phyloP scores from a whole-genome alignment of 352 stramenopile genomes.

The Pythium oligandrum region DNA sequence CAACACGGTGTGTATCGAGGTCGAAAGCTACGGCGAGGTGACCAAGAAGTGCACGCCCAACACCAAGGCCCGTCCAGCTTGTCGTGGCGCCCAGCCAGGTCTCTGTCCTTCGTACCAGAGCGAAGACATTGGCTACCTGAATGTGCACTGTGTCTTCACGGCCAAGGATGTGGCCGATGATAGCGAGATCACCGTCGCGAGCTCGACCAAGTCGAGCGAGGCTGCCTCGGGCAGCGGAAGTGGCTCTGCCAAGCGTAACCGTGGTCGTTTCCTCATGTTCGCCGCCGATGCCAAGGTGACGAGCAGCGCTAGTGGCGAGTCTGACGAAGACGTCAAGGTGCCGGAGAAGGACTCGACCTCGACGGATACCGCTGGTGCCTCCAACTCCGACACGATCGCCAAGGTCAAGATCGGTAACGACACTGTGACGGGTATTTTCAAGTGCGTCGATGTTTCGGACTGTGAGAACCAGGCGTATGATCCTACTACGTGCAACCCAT shows the following conservation, averaged over 20 bases:
- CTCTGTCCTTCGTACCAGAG: slow-evolving; percentile 80
- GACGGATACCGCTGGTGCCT: not conserved
- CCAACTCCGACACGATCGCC: not conserved
- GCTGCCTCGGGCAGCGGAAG: slow-evolving; percentile 3
- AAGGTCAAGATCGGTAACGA: slow-evolving; percentile 51
- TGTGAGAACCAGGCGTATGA: slow-evolving; percentile 36
- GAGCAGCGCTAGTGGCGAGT: slow-evolving; percentile 7
- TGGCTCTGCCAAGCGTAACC: slow-evolving; percentile 1
- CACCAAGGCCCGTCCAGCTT: slow-evolving; percentile 67
- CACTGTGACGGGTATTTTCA: slow-evolving; percentile 42
- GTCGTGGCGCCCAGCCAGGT: slow-evolving; percentile 56
- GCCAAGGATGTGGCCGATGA: slow-evolving; percentile 40
- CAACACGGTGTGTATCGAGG: slow-evolving; percentile 67
- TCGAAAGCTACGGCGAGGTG: slow-evolving; percentile 74
- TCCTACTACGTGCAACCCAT: slow-evolving; percentile 25
- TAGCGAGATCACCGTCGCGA: slow-evolving; percentile 14
- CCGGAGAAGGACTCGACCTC: not conserved
- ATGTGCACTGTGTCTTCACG: slow-evolving; percentile 81
- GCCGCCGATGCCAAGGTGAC: slow-evolving; percentile 7
- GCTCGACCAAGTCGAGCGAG: slow-evolving; percentile 14
- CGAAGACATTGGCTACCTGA: slow-evolving; percentile 63
- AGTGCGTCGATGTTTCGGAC: slow-evolving; percentile 37
- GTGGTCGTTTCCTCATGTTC: slow-evolving; percentile 17
- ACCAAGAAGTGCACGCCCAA: slow-evolving; percentile 81
- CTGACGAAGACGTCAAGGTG: slow-evolving; percentile 10